Base-by-base conservation (phyloP, 83 land plant species). In the Picea mariana region DNA sequence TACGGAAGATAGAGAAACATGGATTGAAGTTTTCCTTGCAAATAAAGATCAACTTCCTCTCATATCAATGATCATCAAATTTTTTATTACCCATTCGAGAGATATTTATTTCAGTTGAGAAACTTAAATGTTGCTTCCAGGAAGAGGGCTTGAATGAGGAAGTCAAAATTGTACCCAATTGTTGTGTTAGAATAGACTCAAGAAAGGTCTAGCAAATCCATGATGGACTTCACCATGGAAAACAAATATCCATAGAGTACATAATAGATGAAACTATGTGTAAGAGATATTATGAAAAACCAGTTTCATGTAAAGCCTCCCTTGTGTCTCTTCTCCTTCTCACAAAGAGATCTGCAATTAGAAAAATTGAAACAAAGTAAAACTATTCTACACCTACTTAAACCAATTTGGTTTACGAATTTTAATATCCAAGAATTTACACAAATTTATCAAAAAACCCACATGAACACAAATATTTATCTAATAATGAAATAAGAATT, bases 121-220 rank as follows among this genome's bases (percentile, higher is more conserved):
- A 27, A 27, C 31, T 27, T 27, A 27, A 27, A 27, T 27, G 31
- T 27, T 27, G 31, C 31, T 27, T 27, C 31, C 31, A 27, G 31
- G 31, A 27, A 27, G 31, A 27, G 31, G 31, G 31, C 31, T 27
- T 27, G 31, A 27, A 27, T 27, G 31, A 27, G 31, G 31, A 27
- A 27, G 31, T 27, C 31, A 27, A 27, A 27, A 27, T 27, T 9
- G 98, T 94, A 24, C 98, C 98, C 2, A 96, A 83, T 72, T 96
- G 96, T 6, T 96, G 95, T 38, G 92, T 91, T 0, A 89, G 80
- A 13, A 96, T 88, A 6, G 92, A 92, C 58, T 83, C 62, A 15
- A 95, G 93, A 80, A 89, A 94, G 40, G 83, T 78, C 92, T 92
- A 96, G 83, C 98, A 96, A 0, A 96, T 44, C 95, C 95, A 92